Percentiles rank a stretch among this genome's conserved stretches.
phyloP scores from a whole-genome alignment of 2,329 filamentous ascomycete species.

The Ceratocystis cacaofunesta region DNA sequence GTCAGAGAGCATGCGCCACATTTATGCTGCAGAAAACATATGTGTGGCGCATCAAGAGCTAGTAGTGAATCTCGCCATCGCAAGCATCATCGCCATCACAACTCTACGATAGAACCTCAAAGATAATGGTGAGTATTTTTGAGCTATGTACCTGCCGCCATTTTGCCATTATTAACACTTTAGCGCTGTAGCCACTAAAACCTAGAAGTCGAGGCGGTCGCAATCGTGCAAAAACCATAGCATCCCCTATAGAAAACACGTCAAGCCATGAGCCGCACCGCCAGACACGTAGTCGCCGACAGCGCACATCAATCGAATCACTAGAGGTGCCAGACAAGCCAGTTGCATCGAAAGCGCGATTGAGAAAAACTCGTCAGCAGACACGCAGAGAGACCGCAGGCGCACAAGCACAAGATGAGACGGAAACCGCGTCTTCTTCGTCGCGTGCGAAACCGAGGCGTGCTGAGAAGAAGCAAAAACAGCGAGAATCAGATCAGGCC shows the following conservation, averaged over 20 bases:
- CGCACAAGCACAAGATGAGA: neutral
- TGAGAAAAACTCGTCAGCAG: neutral
- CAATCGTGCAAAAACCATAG: neutral
- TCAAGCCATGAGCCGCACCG: neutral
- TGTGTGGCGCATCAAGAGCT: neutral
- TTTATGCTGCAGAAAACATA: neutral
- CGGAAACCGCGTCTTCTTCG: neutral
- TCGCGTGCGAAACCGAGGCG: neutral
- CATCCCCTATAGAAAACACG: neutral
- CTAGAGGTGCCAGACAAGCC: neutral
- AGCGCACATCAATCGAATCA: neutral
- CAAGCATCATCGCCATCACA: neutral
- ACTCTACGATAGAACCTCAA: neutral
- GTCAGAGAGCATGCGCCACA: neutral
- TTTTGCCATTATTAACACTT: neutral
- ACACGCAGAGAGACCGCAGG: neutral
- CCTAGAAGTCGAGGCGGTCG: neutral
- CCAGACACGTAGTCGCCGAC: neutral
- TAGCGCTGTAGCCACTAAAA: neutral
- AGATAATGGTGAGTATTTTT: neutral
- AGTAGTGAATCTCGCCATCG: neutral
- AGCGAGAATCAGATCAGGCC: neutral
- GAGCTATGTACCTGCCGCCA: neutral
- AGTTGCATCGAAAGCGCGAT: neutral
- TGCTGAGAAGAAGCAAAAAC: neutral